phyloP scores from a whole-genome alignment of 768 basidiomycete species.

The Amanita molliuscula region DNA sequence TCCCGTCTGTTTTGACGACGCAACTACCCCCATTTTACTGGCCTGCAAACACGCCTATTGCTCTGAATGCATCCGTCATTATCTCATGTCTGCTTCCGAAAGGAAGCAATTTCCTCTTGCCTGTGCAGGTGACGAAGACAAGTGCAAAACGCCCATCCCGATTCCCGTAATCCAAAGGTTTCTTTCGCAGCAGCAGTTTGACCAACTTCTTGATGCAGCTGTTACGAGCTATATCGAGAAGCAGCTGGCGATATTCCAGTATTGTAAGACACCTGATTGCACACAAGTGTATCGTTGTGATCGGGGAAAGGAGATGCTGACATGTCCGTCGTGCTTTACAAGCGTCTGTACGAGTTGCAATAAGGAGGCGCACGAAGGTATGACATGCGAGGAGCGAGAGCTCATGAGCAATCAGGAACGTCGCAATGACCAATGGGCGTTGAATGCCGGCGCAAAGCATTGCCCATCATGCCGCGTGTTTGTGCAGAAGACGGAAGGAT shows the following conservation, averaged over 20 bases:
- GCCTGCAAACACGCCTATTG: constrained; percentile 3
- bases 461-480: constrained; percentile 36
- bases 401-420: constrained; percentile 28
- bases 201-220: constrained; percentile 30
- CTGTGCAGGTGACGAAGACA: constrained; percentile 2
- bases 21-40: background rate
- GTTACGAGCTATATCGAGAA: constrained; percentile 34
- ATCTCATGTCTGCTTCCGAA: background rate
- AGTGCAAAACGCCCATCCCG: constrained; percentile 20
- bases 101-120: constrained; percentile 2
- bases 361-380: constrained; percentile 38
- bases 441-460: constrained; percentile 26
- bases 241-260: constrained; percentile 33
- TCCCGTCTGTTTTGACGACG: constrained; percentile 5
- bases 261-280: constrained; percentile 50
- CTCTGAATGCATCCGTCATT: constrained; percentile 3
- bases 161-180: constrained; percentile 26
- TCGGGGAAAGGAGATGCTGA: constrained; percentile 18
- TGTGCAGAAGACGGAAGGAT: constrained; percentile 42
- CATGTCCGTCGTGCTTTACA: constrained; percentile 43
- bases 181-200: constrained; percentile 30
- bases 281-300: constrained; percentile 29
- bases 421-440: constrained; percentile 30
- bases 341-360: constrained; percentile 39
- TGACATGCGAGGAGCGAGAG: constrained; percentile 33